Conservation (phyloP, 345 rosid genomes). For the Raphanus sativus region DNA sequence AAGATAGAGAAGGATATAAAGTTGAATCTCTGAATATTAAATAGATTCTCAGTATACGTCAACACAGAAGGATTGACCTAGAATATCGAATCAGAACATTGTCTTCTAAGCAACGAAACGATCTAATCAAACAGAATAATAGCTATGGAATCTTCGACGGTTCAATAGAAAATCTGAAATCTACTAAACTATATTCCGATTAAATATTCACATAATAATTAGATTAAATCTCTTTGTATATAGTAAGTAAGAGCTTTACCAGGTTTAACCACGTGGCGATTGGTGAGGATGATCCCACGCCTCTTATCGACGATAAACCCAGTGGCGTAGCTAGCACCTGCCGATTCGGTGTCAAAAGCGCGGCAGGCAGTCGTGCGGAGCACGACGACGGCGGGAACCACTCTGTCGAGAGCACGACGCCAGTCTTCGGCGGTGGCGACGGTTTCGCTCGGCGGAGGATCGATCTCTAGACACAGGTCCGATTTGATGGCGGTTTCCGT, state of each 20-base stretch:
- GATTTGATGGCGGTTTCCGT: slow-evolving; percentile 54
- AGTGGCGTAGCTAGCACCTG: slow-evolving; percentile 79
- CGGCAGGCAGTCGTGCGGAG: slow-evolving; percentile 84
- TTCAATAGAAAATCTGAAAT: not conserved
- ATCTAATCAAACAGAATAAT: slow-evolving; percentile 17
- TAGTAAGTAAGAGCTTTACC: slow-evolving; percentile 40
- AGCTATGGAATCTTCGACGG: slow-evolving; percentile 9
- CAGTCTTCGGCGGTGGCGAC: slow-evolving; percentile 82
- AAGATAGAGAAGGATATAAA: slow-evolving; percentile 18
- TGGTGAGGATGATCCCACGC: slow-evolving; percentile 91
- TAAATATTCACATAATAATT: not conserved
- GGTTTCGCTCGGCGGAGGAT: slow-evolving; percentile 51
- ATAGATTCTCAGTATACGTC: slow-evolving; percentile 2
- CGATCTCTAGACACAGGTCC: slow-evolving; percentile 69
- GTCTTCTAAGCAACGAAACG: not conserved
- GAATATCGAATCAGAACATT: slow-evolving; percentile 5
- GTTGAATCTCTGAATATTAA: not conserved
- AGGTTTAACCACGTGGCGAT: slow-evolving; percentile 93
- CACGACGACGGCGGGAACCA: slow-evolving; percentile 90
- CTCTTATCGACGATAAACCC: slow-evolving; percentile 89
- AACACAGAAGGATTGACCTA: not conserved
- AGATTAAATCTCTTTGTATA: not conserved
- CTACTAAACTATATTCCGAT: not conserved
- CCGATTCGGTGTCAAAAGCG: slow-evolving; percentile 84
- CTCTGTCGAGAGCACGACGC: slow-evolving; percentile 67